Evolutionary conservation across 306 rosid species (phyloP).

Genomic region (Citrullus mucosospermus): DNA sequence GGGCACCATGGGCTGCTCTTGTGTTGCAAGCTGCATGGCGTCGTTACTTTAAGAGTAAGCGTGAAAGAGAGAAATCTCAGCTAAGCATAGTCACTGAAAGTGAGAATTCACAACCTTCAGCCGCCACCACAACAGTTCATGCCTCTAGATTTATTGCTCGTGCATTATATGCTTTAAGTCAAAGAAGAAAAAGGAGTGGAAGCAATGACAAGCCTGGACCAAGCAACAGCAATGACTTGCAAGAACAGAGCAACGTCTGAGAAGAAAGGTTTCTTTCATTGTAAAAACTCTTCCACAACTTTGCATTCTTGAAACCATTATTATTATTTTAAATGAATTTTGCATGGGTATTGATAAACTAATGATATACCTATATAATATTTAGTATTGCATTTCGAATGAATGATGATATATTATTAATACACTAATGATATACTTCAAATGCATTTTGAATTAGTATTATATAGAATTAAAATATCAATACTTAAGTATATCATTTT

Average conservation of each 20-base stretch:
- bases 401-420: too few relatives aligned
- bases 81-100: background rate
- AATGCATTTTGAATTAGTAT: too few relatives aligned
- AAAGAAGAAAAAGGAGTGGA: background rate
- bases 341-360: too few relatives aligned
- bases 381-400: too few relatives aligned
- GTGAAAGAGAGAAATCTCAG: background rate
- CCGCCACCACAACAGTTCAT: background rate
- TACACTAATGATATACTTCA: too few relatives aligned
- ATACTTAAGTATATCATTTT: too few relatives aligned
- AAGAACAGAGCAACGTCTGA: background rate
- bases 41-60: background rate
- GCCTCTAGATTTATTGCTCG: background rate
- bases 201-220: background rate
- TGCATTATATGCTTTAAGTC: background rate
- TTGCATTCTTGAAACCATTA: background rate
- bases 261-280: background rate
- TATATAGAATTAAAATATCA: too few relatives aligned
- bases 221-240: background rate
- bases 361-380: too few relatives aligned
- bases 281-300: background rate
- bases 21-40: background rate
- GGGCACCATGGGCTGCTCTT: background rate
- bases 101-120: background rate
- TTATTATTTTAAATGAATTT: too few relatives aligned